Percentiles rank a stretch among this genome's conserved stretches.
These are phyloP conservation scores for Cytospora chrysosperma DNA, from an alignment of 2,329 filamentous ascomycete genomes.

Conservation along the genomic window DNA sequence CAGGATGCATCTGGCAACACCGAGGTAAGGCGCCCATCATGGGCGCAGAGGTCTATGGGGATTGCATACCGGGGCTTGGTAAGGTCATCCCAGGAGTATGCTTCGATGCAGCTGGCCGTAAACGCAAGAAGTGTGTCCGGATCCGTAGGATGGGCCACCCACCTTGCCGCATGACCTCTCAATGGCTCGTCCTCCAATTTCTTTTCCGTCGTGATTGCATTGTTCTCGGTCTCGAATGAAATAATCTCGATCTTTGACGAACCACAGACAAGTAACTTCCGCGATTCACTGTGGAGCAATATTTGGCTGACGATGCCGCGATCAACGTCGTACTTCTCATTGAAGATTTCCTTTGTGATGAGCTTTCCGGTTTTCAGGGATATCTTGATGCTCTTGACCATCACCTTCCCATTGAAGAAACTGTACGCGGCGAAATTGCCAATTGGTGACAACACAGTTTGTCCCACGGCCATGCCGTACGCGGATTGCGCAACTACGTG, in stretches of 20 bases:
- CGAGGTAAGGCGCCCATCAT: neutral
- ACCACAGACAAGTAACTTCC: neutral
- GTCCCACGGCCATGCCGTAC: conserved; percentile 8
- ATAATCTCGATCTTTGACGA: conserved; percentile 9
- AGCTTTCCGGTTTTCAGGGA: conserved; percentile 12
- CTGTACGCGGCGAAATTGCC: conserved; percentile 23
- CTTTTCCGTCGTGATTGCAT: neutral
- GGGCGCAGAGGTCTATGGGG: neutral
- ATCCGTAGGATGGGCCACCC: conserved; percentile 8
- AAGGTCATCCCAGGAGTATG: conserved; percentile 9
- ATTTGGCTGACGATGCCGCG: conserved; percentile 8
- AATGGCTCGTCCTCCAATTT: neutral
- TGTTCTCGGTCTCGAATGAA: neutral
- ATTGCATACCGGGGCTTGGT: neutral
- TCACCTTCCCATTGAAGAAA: conserved; percentile 16
- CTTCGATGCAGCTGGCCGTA: conserved; percentile 6
- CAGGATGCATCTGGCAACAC: neutral
- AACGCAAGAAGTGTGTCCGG: conserved; percentile 1
- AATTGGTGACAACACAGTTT: conserved; percentile 20
- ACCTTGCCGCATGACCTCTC: neutral
- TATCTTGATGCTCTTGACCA: conserved; percentile 6
- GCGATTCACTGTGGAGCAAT: neutral
- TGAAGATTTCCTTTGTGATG: conserved; percentile 3
- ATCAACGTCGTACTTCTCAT: neutral
- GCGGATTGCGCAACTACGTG: conserved; percentile 17